Base-by-base conservation (phyloP, 768 basidiomycete genomes). In the Lactarius indigo region DNA sequence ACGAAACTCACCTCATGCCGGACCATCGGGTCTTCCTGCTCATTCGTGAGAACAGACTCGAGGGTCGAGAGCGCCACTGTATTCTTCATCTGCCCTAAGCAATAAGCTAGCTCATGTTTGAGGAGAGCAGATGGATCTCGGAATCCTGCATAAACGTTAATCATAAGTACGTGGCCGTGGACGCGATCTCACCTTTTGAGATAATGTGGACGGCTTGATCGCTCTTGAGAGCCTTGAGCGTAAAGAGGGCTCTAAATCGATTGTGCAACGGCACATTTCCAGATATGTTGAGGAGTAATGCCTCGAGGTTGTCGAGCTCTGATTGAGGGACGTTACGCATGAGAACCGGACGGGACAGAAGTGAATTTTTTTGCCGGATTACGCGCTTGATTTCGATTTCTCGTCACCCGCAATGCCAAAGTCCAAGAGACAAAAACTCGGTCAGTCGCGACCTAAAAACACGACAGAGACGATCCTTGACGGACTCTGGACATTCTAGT, bases 31-130 rank as follows among this genome's bases (percentile, higher is more conserved):
- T 96, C 91, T 75, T 96, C 89, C 20, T 80, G 73, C 47, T 76
- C 74, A 73, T 94, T 81, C 68, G 84, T 80, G 42, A 99, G 82
- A 5, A 96, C 91, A 2, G 79, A 76, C 74, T 92, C 90, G 5
- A 99, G 85, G 20, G 84, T 83, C 7, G 94, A 89, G 13, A 98
- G 80, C 0, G 96, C 97, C 3, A 82, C 80, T 0, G 79, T 72
- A 37, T 83, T 83, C 71, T 88, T 88, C 78, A 96, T 90, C 78
- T 99, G 97, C 0, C 97, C 97, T 3, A 99, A 84, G 73, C 94
- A 96, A 76, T 98, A 99, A 1, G 97, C 97, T 2, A 99, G 83
- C 74, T 99, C 97, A 75, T 99, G 97, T 74, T 98, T 98, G 37
- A 99, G 83, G 66, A 99, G 76, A 10, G 94, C 92, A 52, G 94